Conservation (phyloP, 352 stramenopile species). For the Blastocystis sp. region DNA sequence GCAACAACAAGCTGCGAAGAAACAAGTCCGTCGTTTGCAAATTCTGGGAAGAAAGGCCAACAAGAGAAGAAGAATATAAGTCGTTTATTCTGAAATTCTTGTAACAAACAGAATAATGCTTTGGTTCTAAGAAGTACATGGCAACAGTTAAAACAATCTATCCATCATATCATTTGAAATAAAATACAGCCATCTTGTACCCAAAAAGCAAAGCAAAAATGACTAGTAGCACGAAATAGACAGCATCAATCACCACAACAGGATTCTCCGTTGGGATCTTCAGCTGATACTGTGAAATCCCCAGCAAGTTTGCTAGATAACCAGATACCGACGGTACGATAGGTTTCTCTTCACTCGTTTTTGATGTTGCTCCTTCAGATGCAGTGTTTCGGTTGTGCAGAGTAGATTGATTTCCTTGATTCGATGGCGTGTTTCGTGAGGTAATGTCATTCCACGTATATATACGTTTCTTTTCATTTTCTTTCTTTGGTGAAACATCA, state of each 20-base stretch:
- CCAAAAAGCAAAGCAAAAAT: conserved; percentile 37
- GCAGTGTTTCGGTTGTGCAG: background rate
- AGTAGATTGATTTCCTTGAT: background rate
- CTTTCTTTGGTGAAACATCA: background rate
- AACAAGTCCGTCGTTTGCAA: conserved; percentile 74
- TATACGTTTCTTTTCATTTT: background rate
- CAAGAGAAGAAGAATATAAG: conserved; percentile 66
- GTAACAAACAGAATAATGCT: conserved; percentile 3
- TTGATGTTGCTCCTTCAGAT: background rate
- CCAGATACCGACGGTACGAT: background rate
- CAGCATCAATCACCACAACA: background rate
- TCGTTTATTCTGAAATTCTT: conserved; percentile 17
- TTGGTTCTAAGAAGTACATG: conserved; percentile 17
- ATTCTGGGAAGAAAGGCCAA: conserved; percentile 72
- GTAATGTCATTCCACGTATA: conserved; percentile 18
- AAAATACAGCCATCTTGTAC: conserved; percentile 22
- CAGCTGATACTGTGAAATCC: conserved; percentile 1
- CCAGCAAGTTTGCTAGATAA: background rate
- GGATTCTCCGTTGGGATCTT: conserved; percentile 16
- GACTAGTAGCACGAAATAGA: background rate
- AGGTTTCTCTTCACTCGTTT: background rate
- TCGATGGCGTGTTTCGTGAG: background rate
- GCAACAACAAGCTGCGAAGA: conserved; percentile 74
- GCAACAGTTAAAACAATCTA: conserved; percentile 29
- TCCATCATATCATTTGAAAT: background rate